Conservation (phyloP, 1,284 basidiomycete genomes). For the Austropuccinia psidii region DNA sequence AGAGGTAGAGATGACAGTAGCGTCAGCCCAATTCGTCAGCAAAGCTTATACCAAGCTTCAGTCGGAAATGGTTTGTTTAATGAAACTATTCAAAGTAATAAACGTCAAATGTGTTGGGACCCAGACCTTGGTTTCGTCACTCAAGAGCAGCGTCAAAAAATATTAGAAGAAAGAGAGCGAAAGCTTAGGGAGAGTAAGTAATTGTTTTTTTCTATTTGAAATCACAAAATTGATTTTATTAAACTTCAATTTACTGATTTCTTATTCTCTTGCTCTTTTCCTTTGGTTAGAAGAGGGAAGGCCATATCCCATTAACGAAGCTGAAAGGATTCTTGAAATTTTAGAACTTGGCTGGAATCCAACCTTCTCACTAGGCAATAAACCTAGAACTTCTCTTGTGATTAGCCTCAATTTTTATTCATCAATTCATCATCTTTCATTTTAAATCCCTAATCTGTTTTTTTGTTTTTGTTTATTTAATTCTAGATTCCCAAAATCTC, state of each 20-base stretch:
- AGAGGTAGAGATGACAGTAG: constrained; percentile 18
- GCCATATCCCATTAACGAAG: constrained; percentile 48
- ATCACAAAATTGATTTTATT: neutral
- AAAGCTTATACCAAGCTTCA: neutral
- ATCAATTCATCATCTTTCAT: constrained; percentile 3
- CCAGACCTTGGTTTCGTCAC: constrained; percentile 39
- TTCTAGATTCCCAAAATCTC: constrained; percentile 16
- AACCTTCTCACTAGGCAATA: constrained; percentile 43
- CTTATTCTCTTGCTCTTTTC: neutral
- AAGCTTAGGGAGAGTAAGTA: constrained; percentile 16
- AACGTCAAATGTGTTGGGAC: constrained; percentile 42
- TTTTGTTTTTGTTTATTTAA: neutral
- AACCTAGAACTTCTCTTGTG: constrained; percentile 31
- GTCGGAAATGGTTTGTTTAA: too few species aligned
- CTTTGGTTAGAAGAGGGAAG: constrained; percentile 29
- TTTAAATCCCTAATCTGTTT: constrained; percentile 10
- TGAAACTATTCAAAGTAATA: constrained; percentile 32
- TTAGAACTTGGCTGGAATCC: constrained; percentile 47
- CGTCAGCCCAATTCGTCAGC: constrained; percentile 12
- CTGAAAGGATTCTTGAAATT: constrained; percentile 48
- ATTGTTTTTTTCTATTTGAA: too few species aligned
- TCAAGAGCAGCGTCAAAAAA: constrained; percentile 39
- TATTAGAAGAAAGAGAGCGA: constrained; percentile 32
- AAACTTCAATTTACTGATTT: neutral
- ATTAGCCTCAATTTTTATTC: neutral